Conservation (phyloP, 2,329 filamentous ascomycete species). For the Alternaria novae-zelandiae region DNA sequence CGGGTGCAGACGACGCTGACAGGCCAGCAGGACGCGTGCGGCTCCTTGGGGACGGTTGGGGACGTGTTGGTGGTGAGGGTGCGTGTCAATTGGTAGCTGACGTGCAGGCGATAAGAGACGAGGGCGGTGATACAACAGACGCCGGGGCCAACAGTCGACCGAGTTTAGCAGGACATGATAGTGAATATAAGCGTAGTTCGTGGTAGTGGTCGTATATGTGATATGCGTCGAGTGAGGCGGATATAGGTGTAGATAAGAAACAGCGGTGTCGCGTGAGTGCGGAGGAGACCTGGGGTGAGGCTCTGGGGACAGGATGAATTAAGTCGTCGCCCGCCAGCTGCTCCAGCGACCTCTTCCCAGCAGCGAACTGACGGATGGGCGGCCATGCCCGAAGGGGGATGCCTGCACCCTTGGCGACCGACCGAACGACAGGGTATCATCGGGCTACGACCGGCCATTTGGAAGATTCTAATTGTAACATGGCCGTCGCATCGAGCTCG, state of each 20-base stretch:
- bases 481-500: background rate
- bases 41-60: constrained; percentile 22
- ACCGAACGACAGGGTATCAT: constrained; percentile 9
- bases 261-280: constrained; percentile 13
- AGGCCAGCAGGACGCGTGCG: constrained; percentile 26
- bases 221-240: background rate
- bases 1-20: constrained; percentile 21
- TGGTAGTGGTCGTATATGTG: background rate
- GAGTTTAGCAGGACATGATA: constrained; percentile 28
- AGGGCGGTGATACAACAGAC: constrained; percentile 39
- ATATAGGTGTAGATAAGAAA: background rate
- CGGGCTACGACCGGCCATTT: constrained; percentile 14
- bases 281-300: constrained; percentile 19
- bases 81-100: constrained; percentile 41
- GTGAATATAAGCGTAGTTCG: constrained; percentile 6
- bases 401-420: constrained; percentile 13
- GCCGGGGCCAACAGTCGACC: constrained; percentile 30
- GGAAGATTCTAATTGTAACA: constrained; percentile 9
- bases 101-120: constrained; percentile 44
- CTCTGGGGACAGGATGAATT: constrained; percentile 24
- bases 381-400: constrained; percentile 12
- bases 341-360: constrained; percentile 16
- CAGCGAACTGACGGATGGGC: constrained; percentile 14
- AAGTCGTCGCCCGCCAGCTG: constrained; percentile 14
- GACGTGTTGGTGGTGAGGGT: constrained; percentile 24